Conservation (phyloP, 2,329 filamentous ascomycete genomes). For the Microsporum ferrugineum region DNA sequence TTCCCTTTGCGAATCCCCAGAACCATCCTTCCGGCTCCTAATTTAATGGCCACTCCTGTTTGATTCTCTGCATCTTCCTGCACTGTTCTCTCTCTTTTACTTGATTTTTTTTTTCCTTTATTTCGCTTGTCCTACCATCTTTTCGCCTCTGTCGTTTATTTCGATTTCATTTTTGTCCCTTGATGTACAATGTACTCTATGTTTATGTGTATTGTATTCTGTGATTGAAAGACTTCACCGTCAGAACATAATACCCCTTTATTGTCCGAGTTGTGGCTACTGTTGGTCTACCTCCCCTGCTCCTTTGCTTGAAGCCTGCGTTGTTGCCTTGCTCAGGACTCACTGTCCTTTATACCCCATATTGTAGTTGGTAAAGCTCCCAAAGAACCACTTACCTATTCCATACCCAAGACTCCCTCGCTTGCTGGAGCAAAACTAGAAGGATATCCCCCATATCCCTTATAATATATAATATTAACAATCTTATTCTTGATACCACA, state of each 20-base stretch:
- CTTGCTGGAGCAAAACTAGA: too few species aligned
- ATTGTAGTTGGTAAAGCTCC: not conserved
- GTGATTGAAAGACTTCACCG: not conserved
- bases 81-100: not conserved
- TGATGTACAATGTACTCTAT: not conserved
- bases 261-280: not conserved
- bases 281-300: not conserved
- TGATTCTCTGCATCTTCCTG: not conserved
- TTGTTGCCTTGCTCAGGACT: not conserved
- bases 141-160: too few species aligned
- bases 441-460: too few species aligned
- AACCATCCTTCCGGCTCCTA: not conserved
- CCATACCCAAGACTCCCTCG: not conserved
- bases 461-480: too few species aligned
- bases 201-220: not conserved
- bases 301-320: not conserved
- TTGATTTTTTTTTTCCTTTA: not conserved
- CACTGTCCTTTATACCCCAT: not conserved
- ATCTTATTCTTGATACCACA: too few species aligned
- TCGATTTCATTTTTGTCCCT: not conserved
- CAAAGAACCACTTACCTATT: not conserved
- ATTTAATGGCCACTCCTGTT: too few species aligned
- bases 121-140: not conserved
- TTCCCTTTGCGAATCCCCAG: constrained; percentile 29
- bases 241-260: not conserved